phyloP scores from a whole-genome alignment of 352 stramenopile species.

The Peronospora destructor region DNA sequence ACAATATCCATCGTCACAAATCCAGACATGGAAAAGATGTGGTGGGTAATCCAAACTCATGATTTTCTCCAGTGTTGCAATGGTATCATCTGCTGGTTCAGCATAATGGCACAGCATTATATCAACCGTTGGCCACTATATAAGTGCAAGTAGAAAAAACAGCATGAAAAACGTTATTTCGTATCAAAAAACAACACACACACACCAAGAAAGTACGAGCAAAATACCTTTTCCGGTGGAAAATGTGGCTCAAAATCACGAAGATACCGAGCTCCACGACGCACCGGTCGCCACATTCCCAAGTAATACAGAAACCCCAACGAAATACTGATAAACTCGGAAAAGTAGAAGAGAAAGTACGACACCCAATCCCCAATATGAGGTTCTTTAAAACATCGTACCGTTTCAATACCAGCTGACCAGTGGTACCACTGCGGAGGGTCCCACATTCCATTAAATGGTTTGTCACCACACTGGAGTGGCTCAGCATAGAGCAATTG shows the following conservation, averaged over 20 bases:
- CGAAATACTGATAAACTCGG: constrained; percentile 67
- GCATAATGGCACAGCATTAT: constrained; percentile 66
- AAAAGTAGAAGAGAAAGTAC: constrained; percentile 67
- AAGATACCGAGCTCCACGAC: constrained; percentile 59
- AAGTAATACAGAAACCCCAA: constrained; percentile 69
- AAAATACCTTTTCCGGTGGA: constrained; percentile 40
- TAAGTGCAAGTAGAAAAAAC: neutral
- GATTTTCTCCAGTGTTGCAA: constrained; percentile 66
- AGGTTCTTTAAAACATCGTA: constrained; percentile 60
- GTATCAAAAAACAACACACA: constrained; percentile 2
- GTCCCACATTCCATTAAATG: constrained; percentile 70
- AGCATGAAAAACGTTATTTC: neutral
- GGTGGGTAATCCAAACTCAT: constrained; percentile 72
- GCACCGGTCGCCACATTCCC: constrained; percentile 74
- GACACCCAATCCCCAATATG: constrained; percentile 54
- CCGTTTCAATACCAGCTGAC: constrained; percentile 47
- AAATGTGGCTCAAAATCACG: constrained; percentile 67
- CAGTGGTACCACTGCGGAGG: constrained; percentile 62
- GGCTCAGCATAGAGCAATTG: constrained; percentile 42
- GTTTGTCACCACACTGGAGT: constrained; percentile 44
- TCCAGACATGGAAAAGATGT: constrained; percentile 63
- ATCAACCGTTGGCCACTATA: constrained; percentile 66
- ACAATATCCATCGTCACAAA: constrained; percentile 72
- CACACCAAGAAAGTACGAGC: too few species aligned
- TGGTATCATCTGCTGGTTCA: constrained; percentile 69